These are phyloP conservation scores for Plectosphaerella plurivora DNA, from an alignment of 2,329 filamentous ascomycete species.

Conservation along the genomic window DNA sequence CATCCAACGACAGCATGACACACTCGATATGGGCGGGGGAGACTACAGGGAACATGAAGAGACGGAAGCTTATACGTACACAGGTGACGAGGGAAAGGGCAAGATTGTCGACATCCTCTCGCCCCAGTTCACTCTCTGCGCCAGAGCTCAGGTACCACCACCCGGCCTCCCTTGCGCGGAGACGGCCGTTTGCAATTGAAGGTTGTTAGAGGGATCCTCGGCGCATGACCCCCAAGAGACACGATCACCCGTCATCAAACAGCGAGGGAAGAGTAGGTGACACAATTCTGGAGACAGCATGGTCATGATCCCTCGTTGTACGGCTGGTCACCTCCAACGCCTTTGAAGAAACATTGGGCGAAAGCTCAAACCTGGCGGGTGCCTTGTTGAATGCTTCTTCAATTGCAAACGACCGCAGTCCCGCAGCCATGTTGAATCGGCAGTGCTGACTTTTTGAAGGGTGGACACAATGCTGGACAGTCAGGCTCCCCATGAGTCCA, in stretches of 20 bases:
- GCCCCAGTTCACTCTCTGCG: neutral
- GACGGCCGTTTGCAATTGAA: neutral
- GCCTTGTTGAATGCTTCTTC: neutral
- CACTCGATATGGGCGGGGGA: neutral
- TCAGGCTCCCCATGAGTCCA: neutral
- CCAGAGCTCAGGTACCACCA: neutral
- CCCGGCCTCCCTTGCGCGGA: neutral
- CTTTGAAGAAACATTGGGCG: neutral
- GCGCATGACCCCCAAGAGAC: too few relatives aligned
- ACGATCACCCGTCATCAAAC: neutral
- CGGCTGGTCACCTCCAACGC: too few relatives aligned
- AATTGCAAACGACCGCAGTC: neutral
- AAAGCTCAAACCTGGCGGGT: neutral
- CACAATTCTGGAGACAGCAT: neutral
- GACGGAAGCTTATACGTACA: neutral
- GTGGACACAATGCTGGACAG: slow-evolving; percentile 9
- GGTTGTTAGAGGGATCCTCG: neutral
- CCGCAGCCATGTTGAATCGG: neutral
- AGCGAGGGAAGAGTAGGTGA: neutral
- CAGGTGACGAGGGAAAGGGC: slow-evolving; percentile 2
- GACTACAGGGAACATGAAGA: neutral
- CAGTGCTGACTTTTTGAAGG: neutral
- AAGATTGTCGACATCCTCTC: slow-evolving; percentile 2
- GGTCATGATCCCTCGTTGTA: too few relatives aligned
- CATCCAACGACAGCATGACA: neutral